Evolutionary conservation across 208 protist genomes (phyloP).

Genomic region (Chromosphaera perkinsii): DNA sequence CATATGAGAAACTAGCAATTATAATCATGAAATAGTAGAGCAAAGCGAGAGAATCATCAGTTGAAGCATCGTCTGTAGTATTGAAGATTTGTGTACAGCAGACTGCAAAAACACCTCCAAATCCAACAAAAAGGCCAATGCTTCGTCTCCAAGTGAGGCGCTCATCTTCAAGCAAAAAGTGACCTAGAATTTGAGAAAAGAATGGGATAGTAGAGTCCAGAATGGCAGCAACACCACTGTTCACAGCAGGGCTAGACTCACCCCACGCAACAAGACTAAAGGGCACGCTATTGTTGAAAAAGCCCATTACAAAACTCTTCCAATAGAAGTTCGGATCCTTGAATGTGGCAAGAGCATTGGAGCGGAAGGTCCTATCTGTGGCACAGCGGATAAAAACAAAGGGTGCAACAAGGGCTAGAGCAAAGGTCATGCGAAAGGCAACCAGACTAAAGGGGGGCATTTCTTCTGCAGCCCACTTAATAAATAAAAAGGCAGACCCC

Average conservation of each 20-base stretch:
- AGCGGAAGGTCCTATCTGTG: too few relatives aligned
- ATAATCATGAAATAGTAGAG: constrained; percentile 26
- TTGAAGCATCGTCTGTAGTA: background rate
- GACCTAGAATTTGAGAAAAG: constrained; percentile 18
- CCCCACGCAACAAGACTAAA: constrained; percentile 23
- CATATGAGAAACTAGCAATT: constrained; percentile 4
- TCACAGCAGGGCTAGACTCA: constrained; percentile 1
- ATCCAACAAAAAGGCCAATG: constrained; percentile 15
- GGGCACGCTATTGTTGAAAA: constrained; percentile 21
- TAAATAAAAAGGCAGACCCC: too few relatives aligned
- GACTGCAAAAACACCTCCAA: constrained; percentile 19
- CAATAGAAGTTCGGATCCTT: too few relatives aligned
- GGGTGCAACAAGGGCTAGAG: too few relatives aligned
- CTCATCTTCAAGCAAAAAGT: constrained; percentile 25
- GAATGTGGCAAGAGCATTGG: too few relatives aligned
- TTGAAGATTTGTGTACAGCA: constrained; percentile 3
- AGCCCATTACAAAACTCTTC: too few relatives aligned
- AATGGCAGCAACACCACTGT: constrained; percentile 8
- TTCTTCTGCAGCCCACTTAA: too few relatives aligned
- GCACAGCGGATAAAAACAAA: too few relatives aligned
- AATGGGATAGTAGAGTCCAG: constrained; percentile 23
- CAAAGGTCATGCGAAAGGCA: too few relatives aligned
- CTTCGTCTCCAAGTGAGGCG: background rate
- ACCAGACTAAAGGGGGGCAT: too few relatives aligned
- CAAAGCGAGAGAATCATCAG: background rate